Evolutionary conservation across 1,284 basidiomycete genomes (phyloP).

Genomic region (Ganoderma multipileum): DNA sequence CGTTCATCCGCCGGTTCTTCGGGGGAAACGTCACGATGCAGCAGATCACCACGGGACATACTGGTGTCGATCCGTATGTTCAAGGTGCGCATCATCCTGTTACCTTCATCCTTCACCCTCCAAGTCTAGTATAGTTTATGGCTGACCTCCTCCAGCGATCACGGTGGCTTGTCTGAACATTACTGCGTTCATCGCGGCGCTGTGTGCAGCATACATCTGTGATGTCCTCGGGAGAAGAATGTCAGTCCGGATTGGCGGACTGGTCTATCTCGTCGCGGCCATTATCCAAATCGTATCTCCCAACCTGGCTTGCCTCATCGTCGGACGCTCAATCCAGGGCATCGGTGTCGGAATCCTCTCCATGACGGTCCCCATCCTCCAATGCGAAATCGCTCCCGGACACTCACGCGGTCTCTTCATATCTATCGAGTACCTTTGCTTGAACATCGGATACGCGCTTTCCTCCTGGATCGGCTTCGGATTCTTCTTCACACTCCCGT

Average conservation of each 20-base stretch:
- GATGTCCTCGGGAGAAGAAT: slow-evolving; percentile 56
- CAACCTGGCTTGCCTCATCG: slow-evolving; percentile 50
- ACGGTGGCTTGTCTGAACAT: slow-evolving; percentile 58
- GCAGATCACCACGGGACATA: slow-evolving; percentile 49
- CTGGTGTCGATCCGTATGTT: slow-evolving; percentile 53
- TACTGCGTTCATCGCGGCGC: slow-evolving; percentile 55
- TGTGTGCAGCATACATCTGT: slow-evolving; percentile 54
- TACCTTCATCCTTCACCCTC: not conserved
- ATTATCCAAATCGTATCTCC: slow-evolving; percentile 54
- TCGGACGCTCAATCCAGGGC: slow-evolving; percentile 56
- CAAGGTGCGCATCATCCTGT: slow-evolving; percentile 45
- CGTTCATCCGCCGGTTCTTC: slow-evolving; percentile 57
- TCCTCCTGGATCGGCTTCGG: slow-evolving; percentile 60
- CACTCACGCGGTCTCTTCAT: slow-evolving; percentile 59
- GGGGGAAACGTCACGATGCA: slow-evolving; percentile 48
- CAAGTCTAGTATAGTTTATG: not conserved
- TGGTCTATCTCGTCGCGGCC: slow-evolving; percentile 55
- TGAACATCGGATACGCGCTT: slow-evolving; percentile 57
- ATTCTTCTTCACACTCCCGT: slow-evolving; percentile 57
- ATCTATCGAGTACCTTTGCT: slow-evolving; percentile 58
- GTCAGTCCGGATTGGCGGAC: slow-evolving; percentile 54
- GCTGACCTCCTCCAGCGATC: slow-evolving; percentile 45
- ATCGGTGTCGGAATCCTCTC: slow-evolving; percentile 57
- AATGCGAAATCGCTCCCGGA: slow-evolving; percentile 61
- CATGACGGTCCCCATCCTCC: slow-evolving; percentile 59